These are phyloP conservation scores for Volutella citrinella DNA, from an alignment of 2,329 filamentous ascomycete genomes.

Conservation along the genomic window DNA sequence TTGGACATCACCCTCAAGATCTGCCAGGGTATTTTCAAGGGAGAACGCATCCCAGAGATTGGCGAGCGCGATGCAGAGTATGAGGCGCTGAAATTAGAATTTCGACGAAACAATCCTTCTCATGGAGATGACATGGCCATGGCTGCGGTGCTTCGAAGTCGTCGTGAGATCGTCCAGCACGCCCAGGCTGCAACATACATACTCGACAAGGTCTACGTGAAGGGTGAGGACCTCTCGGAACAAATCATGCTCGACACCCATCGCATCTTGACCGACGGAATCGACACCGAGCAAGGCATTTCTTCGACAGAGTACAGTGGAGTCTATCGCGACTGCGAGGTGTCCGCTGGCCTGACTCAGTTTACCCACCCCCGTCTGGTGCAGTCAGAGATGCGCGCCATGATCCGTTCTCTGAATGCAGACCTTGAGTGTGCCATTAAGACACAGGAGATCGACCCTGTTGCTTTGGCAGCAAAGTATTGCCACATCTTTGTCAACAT, in stretches of 20 bases:
- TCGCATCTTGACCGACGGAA: conserved; percentile 13
- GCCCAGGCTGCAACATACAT: conserved; percentile 13
- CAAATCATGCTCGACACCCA: conserved; percentile 22
- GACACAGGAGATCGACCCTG: conserved; percentile 14
- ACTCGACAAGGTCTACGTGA: conserved; percentile 6
- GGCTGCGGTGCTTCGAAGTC: neutral
- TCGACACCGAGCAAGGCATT: conserved; percentile 4
- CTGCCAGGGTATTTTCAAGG: conserved; percentile 1
- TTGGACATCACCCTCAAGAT: conserved; percentile 1
- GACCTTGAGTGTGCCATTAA: conserved; percentile 18
- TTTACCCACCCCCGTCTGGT: conserved; percentile 10
- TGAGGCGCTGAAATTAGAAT: neutral
- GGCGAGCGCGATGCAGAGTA: neutral
- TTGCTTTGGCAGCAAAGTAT: conserved; percentile 24
- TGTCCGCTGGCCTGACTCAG: conserved; percentile 7
- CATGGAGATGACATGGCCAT: no score
- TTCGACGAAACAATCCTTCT: neutral
- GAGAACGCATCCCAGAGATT: neutral
- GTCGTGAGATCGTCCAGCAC: conserved; percentile 13
- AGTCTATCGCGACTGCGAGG: conserved; percentile 21
- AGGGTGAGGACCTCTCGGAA: conserved; percentile 13
- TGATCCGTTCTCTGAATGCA: conserved; percentile 15
- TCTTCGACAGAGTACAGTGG: conserved; percentile 14
- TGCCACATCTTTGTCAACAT: conserved; percentile 30
- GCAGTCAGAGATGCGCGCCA: conserved; percentile 19